These are phyloP conservation scores for Citropsis articulata DNA, from an alignment of 345 rosid species.

Conservation along the genomic window DNA sequence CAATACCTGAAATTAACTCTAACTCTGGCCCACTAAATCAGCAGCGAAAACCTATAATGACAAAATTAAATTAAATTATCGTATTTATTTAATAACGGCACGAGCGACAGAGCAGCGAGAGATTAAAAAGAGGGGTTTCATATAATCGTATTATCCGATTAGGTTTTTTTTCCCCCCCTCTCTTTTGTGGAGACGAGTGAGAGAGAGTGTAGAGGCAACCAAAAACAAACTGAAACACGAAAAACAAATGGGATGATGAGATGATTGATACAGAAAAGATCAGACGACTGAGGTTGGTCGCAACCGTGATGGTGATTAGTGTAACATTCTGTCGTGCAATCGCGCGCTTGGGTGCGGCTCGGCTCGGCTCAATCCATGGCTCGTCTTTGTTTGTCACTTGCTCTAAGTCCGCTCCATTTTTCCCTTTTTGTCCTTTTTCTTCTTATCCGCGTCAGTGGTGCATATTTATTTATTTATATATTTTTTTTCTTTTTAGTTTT, in stretches of 20 bases:
- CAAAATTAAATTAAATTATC: not conserved
- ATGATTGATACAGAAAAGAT: conserved; percentile 18
- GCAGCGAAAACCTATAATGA: conserved; percentile 2
- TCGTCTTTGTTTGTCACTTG: not conserved
- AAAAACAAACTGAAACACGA: not conserved
- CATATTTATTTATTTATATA: not conserved
- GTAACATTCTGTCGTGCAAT: conserved; percentile 27
- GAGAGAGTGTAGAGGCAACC: not conserved
- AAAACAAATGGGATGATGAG: not conserved
- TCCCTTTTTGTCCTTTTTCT: not conserved
- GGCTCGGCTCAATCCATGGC: conserved; percentile 30
- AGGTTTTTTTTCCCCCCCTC: not conserved
- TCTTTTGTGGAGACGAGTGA: no score
- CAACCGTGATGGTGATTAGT: conserved; percentile 32
- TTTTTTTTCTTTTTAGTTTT: not conserved
- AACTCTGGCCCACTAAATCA: conserved; percentile 15
- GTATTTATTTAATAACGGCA: not conserved
- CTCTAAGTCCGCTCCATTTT: not conserved
- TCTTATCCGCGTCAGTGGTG: not conserved
- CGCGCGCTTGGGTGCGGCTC: conserved; percentile 41
- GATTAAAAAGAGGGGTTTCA: not conserved
- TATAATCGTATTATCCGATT: not conserved
- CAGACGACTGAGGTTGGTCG: conserved; percentile 33
- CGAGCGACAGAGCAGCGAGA: not conserved
- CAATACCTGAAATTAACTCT: conserved; percentile 12